Evolutionary conservation across 768 basidiomycete species (phyloP).

Genomic region (Leucogyrophana mollusca): DNA sequence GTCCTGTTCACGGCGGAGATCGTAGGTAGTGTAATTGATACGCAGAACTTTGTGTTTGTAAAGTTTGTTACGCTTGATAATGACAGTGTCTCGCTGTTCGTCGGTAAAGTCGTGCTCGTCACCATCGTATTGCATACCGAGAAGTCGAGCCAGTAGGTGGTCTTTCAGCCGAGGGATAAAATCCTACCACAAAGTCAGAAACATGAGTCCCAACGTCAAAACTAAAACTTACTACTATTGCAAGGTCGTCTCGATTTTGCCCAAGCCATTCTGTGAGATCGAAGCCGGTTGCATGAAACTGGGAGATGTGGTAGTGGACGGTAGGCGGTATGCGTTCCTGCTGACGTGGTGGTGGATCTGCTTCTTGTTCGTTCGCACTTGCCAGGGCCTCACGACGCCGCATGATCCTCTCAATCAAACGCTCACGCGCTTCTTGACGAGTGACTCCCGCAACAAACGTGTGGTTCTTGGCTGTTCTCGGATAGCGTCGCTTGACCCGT

Average conservation of each 20-base stretch:
- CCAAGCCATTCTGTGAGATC: constrained; percentile 12
- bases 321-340: constrained; percentile 7
- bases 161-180: constrained; percentile 21
- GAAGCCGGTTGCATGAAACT: constrained; percentile 1
- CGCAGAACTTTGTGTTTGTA: constrained; percentile 31
- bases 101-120: constrained; percentile 17
- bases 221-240: constrained; percentile 10
- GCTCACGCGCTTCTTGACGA: constrained; percentile 15
- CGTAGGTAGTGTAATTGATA: constrained; percentile 32
- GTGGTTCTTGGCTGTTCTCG: constrained; percentile 31
- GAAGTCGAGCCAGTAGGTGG: constrained; percentile 7
- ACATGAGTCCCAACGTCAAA: not conserved
- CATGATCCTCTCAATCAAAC: constrained; percentile 14
- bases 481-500: constrained; percentile 33
- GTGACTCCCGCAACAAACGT: constrained; percentile 26
- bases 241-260: constrained; percentile 21
- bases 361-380: not conserved
- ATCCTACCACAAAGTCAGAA: constrained; percentile 17
- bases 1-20: constrained; percentile 21
- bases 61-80: constrained; percentile 27
- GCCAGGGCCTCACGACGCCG: not conserved
- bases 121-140: constrained; percentile 6
- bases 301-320: constrained; percentile 21
- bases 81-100: constrained; percentile 18
- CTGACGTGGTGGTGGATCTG: not conserved